phyloP scores from a whole-genome alignment of 73 alveolate genomes.

The Symbiodinium pilosum region DNA sequence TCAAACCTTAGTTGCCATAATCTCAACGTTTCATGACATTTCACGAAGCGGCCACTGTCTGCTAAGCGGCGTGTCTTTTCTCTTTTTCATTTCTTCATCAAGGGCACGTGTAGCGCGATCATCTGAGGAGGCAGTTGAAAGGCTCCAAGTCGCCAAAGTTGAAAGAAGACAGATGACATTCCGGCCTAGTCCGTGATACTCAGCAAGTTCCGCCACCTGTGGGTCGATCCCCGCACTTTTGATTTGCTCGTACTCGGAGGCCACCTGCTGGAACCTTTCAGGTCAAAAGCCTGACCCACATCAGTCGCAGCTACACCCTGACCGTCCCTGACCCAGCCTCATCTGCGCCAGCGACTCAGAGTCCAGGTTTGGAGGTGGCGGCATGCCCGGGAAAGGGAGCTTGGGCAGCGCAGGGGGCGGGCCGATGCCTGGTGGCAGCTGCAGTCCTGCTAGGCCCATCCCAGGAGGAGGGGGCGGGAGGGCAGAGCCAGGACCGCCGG shows the following conservation, averaged over 20 bases:
- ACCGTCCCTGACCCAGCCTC: too few relatives aligned
- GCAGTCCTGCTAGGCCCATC: not conserved
- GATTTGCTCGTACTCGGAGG: constrained; percentile 44
- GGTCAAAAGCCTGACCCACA: too few relatives aligned
- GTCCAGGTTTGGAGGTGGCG: constrained; percentile 40
- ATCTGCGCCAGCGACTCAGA: constrained; percentile 74
- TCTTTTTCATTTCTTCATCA: constrained; percentile 17
- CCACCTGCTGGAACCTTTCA: constrained; percentile 47
- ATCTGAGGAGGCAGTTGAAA: not conserved
- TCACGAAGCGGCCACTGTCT: not conserved
- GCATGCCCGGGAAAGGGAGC: constrained; percentile 33
- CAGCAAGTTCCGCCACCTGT: constrained; percentile 32
- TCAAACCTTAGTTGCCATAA: constrained; percentile 35
- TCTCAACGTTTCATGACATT: too few relatives aligned
- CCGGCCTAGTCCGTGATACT: constrained; percentile 34
- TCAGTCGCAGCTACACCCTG: too few relatives aligned
- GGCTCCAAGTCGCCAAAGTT: too few relatives aligned
- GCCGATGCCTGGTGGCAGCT: constrained; percentile 46
- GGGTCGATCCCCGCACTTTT: constrained; percentile 40
- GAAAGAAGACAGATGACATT: too few relatives aligned
- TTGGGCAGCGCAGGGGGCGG: constrained; percentile 15
- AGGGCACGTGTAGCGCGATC: constrained; percentile 23
- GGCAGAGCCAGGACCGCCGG: not conserved
- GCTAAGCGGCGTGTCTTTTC: not conserved
- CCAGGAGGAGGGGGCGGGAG: not conserved